Conservation (phyloP, 805 yeast species). For the Ogataea pini region DNA sequence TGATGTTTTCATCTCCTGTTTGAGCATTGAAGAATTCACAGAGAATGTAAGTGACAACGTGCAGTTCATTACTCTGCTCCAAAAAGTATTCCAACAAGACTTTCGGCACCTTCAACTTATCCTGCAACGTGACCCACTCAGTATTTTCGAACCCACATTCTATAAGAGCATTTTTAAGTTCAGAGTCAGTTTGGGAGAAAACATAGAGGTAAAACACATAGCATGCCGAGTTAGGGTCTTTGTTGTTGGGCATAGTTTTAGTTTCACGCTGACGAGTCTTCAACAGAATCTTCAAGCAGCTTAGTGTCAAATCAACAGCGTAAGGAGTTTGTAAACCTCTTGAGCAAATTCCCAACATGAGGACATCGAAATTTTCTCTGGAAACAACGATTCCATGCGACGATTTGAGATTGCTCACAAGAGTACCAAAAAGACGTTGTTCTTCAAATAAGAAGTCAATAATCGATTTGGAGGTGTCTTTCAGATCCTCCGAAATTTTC, state of each 20-base stretch:
- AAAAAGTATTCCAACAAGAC: constrained; percentile 19
- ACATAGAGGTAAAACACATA: constrained; percentile 35
- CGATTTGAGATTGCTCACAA: constrained; percentile 45
- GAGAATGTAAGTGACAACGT: constrained; percentile 18
- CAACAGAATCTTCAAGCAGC: constrained; percentile 45
- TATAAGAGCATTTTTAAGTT: constrained; percentile 35
- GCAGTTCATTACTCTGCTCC: constrained; percentile 12
- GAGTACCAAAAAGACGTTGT: constrained; percentile 42
- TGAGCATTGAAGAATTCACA: constrained; percentile 24
- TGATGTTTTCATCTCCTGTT: constrained; percentile 26
- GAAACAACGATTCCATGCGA: constrained; percentile 41
- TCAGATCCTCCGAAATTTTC: constrained; percentile 35
- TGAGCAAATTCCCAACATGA: constrained; percentile 47
- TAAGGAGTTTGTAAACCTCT: constrained; percentile 64
- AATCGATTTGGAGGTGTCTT: constrained; percentile 32
- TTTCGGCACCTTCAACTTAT: constrained; percentile 40
- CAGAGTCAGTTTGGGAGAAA: constrained; percentile 37
- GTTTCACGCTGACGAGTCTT: constrained; percentile 42
- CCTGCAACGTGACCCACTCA: constrained; percentile 35
- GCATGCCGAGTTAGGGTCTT: constrained; percentile 32
- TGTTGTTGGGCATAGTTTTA: constrained; percentile 8
- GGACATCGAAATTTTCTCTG: constrained; percentile 50
- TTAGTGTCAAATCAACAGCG: constrained; percentile 50
- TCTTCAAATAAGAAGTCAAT: constrained; percentile 32
- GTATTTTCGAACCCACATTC: constrained; percentile 37